phyloP scores from a whole-genome alignment of 2,329 filamentous ascomycete genomes.

The Cladosporium austrohemisphaericum region DNA sequence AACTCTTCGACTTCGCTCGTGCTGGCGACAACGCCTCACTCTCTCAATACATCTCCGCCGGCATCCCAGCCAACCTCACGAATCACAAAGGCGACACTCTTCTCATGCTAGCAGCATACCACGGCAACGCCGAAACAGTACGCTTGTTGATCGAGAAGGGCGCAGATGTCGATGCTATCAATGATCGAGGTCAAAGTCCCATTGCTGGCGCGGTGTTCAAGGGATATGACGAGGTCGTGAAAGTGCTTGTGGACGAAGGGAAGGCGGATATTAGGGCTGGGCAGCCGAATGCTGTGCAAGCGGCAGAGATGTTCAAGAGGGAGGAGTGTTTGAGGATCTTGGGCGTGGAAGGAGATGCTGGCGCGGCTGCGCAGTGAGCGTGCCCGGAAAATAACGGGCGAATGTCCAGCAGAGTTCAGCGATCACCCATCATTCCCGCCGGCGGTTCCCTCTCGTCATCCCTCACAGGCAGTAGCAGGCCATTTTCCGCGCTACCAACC shows the following conservation, averaged over 20 bases:
- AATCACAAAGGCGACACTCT: constrained; percentile 72
- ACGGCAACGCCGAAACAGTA: constrained; percentile 61
- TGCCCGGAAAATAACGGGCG: too few relatives aligned
- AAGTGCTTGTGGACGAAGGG: constrained; percentile 44
- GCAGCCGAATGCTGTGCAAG: constrained; percentile 45
- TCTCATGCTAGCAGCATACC: constrained; percentile 69
- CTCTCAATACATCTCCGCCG: constrained; percentile 60
- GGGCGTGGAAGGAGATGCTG: constrained; percentile 28
- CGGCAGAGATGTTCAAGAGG: constrained; percentile 46
- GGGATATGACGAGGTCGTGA: constrained; percentile 61
- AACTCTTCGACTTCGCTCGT: constrained; percentile 65
- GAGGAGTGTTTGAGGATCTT: constrained; percentile 34
- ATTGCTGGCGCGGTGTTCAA: constrained; percentile 72
- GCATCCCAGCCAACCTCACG: constrained; percentile 66
- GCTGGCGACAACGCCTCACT: constrained; percentile 56
- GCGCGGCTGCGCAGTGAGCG: not conserved
- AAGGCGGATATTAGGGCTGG: constrained; percentile 39
- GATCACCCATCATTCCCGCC: not conserved
- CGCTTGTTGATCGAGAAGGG: constrained; percentile 58
- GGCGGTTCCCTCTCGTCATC: constrained; percentile 21
- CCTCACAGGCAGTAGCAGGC: constrained; percentile 26
- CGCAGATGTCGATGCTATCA: constrained; percentile 64
- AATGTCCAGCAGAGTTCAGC: too few relatives aligned
- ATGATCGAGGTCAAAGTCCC: constrained; percentile 65
- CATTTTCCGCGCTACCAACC: constrained; percentile 22